Evolutionary conservation across 2,329 filamentous ascomycete species (phyloP).

Genomic region (Thyridium curvatum): DNA sequence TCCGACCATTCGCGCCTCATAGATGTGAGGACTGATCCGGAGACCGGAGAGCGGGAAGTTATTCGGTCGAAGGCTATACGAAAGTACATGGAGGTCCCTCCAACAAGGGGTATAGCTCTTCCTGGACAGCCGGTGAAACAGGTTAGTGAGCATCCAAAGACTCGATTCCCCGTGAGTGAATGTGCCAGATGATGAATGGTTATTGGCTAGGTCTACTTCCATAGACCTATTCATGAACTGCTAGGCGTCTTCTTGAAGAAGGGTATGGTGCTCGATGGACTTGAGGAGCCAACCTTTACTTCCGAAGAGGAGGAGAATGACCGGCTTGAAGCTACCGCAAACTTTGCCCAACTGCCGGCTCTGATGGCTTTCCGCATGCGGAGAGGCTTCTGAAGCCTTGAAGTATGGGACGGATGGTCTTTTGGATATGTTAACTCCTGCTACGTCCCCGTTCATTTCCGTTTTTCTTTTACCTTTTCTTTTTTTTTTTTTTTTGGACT

Average conservation of each 20-base stretch:
- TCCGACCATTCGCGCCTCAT: conserved; percentile 31
- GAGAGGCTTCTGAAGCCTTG: not conserved
- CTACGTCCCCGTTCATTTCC: no score
- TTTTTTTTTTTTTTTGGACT: no score
- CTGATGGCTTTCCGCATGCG: conserved; percentile 24
- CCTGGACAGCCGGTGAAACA: conserved; percentile 25
- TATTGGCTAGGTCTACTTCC: conserved; percentile 33
- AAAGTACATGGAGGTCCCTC: conserved; percentile 34
- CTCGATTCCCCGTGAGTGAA: not conserved
- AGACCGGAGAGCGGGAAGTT: conserved; percentile 26
- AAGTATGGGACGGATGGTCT: not conserved
- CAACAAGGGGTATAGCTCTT: conserved; percentile 27
- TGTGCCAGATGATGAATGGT: no score
- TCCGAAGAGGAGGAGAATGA: conserved; percentile 20
- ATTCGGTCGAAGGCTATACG: conserved; percentile 28
- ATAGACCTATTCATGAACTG: conserved; percentile 37
- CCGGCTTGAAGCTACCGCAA: conserved; percentile 20
- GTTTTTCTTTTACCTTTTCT: no score
- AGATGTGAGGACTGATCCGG: conserved; percentile 26
- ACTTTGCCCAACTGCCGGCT: conserved; percentile 30
- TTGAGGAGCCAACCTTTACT: conserved; percentile 40
- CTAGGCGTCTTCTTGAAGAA: conserved; percentile 34
- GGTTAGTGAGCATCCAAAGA: conserved; percentile 15
- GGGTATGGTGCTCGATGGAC: conserved; percentile 34
- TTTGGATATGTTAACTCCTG: no score